These are phyloP conservation scores for Boletus huronensis DNA, from an alignment of 768 basidiomycete genomes.

Conservation along the genomic window DNA sequence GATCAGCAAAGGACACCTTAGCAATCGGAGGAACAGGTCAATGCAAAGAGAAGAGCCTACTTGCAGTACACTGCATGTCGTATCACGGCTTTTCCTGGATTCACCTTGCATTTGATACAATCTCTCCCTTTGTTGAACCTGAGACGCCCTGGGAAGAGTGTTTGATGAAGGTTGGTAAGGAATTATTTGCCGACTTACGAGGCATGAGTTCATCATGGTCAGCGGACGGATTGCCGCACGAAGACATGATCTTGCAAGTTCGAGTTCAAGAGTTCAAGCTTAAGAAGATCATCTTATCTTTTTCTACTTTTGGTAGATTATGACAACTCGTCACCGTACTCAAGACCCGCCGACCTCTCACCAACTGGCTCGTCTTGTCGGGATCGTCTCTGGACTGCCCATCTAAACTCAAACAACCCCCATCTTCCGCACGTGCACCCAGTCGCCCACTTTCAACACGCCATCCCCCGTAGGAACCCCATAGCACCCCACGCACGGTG, in stretches of 20 bases:
- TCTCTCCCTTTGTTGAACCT: slow-evolving; percentile 64
- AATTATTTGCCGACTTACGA: slow-evolving; percentile 40
- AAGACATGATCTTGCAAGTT: slow-evolving; percentile 27
- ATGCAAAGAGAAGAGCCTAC: slow-evolving; percentile 36
- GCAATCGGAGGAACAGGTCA: slow-evolving; percentile 8
- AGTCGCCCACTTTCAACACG: slow-evolving; percentile 58
- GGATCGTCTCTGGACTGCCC: no score
- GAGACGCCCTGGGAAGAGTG: slow-evolving; percentile 44
- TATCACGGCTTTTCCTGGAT: slow-evolving; percentile 64
- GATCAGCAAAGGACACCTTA: neutral
- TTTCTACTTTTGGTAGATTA: slow-evolving; percentile 6
- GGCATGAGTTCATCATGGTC: slow-evolving; percentile 65
- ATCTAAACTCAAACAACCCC: slow-evolving; percentile 19
- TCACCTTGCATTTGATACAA: slow-evolving; percentile 74
- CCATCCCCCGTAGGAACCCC: slow-evolving; percentile 51
- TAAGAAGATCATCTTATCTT: neutral
- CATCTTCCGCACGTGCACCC: slow-evolving; percentile 47
- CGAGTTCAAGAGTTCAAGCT: neutral
- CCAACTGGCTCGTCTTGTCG: no score
- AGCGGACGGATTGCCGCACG: slow-evolving; percentile 62
- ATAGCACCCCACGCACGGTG: slow-evolving; percentile 68
- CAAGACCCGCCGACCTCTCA: no score
- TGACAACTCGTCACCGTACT: no score
- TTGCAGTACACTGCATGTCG: slow-evolving; percentile 85
- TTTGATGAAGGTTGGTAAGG: neutral